These are phyloP conservation scores for Saccharomycopsis fibuligera DNA, from an alignment of 805 yeast species.

Conservation along the genomic window DNA sequence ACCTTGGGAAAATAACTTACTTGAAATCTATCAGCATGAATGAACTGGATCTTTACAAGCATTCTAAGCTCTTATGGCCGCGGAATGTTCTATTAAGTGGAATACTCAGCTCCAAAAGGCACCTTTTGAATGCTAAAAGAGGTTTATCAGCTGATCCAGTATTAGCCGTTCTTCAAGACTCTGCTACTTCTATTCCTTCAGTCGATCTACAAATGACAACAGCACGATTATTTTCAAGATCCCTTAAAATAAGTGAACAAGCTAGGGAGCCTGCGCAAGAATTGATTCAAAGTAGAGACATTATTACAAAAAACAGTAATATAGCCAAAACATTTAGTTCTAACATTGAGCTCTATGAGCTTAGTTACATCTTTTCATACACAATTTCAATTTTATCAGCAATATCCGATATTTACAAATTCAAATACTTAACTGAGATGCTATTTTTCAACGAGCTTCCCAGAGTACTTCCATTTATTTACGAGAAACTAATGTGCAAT, in stretches of 20 bases:
- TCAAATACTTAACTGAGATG: constrained; percentile 4
- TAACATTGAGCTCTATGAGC: constrained; percentile 5
- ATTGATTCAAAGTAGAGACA: not conserved
- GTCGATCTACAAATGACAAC: constrained; percentile 19
- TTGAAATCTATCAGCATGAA: too few species aligned
- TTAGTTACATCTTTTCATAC: constrained; percentile 8
- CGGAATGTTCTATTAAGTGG: too few species aligned
- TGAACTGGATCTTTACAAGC: too few species aligned
- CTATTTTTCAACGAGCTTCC: constrained; percentile 16
- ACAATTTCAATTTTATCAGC: constrained; percentile 14
- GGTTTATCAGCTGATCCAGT: constrained; percentile 31
- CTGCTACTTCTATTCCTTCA: constrained; percentile 43
- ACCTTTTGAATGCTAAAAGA: constrained; percentile 28
- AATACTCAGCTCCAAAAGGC: constrained; percentile 23
- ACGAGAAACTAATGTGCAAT: constrained; percentile 8
- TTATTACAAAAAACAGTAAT: not conserved
- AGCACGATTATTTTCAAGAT: too few species aligned
- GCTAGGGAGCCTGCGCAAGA: not conserved
- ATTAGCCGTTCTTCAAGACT: constrained; percentile 42
- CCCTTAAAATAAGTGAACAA: not conserved
- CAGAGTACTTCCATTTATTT: constrained; percentile 17
- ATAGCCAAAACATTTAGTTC: not conserved
- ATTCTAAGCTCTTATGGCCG: too few species aligned
- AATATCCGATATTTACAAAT: constrained; percentile 7
- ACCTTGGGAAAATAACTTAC: too few species aligned